Conservation (phyloP, 805 yeast genomes). For the Wickerhamomyces silvicola region DNA sequence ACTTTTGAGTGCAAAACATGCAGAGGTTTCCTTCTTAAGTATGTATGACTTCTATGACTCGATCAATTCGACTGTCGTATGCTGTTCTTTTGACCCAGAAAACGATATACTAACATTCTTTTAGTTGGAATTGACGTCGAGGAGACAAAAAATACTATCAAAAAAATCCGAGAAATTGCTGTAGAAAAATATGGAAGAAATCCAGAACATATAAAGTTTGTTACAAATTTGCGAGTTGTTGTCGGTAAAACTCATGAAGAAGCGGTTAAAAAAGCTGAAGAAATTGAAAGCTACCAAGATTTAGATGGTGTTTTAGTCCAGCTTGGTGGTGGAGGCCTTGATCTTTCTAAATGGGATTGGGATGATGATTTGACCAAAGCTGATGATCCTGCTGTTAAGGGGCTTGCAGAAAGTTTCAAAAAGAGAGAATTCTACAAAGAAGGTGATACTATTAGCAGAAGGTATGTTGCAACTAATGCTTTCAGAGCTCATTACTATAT, state of each 20-base stretch:
- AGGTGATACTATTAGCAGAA: constrained; percentile 9
- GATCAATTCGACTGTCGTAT: constrained; percentile 23
- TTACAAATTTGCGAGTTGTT: constrained; percentile 26
- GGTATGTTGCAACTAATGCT: constrained; percentile 21
- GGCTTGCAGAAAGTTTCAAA: constrained; percentile 23
- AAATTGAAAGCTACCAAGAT: constrained; percentile 25
- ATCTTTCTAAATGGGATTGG: constrained; percentile 29
- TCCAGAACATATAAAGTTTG: constrained; percentile 27
- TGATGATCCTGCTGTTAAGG: constrained; percentile 19
- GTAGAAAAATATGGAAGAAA: constrained; percentile 24
- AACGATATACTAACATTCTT: too few species aligned
- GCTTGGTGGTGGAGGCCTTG: constrained; percentile 35
- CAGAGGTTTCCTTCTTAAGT: constrained; percentile 32
- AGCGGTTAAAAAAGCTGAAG: constrained; percentile 27
- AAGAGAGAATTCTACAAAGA: constrained; percentile 11
- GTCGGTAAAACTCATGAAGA: constrained; percentile 33
- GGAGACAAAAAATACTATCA: constrained; percentile 22
- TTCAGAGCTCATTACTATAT: constrained; percentile 18
- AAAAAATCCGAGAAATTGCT: constrained; percentile 26
- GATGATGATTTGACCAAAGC: constrained; percentile 28
- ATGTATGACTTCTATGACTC: too few species aligned
- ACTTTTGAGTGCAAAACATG: constrained; percentile 32
- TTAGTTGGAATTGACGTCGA: too few species aligned
- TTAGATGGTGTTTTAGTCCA: constrained; percentile 33
- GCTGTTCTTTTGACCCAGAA: constrained; percentile 29